Base-by-base conservation (phyloP, 129 eudicot species). In the Lactuca saligna region DNA sequence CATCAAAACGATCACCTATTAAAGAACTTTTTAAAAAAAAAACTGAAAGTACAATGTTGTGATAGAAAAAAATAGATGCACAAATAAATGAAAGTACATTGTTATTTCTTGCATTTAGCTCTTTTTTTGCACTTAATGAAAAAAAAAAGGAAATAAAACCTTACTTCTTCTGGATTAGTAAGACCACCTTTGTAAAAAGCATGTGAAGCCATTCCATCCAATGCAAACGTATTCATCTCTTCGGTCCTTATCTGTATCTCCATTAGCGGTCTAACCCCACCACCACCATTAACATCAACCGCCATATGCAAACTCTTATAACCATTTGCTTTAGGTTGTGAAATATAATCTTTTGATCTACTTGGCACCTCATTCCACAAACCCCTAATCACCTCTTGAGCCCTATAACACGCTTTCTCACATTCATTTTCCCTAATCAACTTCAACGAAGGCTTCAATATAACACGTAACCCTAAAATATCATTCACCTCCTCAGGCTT, bases 281-380 rank as follows among this genome's bases (percentile, higher is more conserved):
- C 84, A 63, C 61, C 63, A n/a, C 85, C 95, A 86, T 85, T 86
- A 44, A 86, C 84, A 73, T 89, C 92, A 82, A 92, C 91, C 8
- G 96, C 96, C 98, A 92, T 92, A 68, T 92, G 98, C 39, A 92
- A 80, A 75, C 98, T 92, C 83, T 75, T 79, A 57, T 92, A 92
- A 37, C 98, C 98, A 72, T 89, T 92, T 42, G 89, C 83, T 79
- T 92, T 92, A 8, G 98, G 98, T 41, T 54, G 72, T 2, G 83
- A 73, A 64, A 92, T 89, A 80, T 92, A 92, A 74, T 92, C 98
- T 67, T 92, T 92, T 1, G 88, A 84, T 66, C 96, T 87, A 53
- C 68, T 82, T 4, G 90, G 89, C 50, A 89, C 75, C 77, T 92
- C 98, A 72, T 79, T 86, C 98, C 96, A 92, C 73, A 92, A 71